Percentiles rank a stretch among this genome's conserved stretches.
phyloP scores from a whole-genome alignment of 1,139 yeast genomes.

The Diutina catenulata region DNA sequence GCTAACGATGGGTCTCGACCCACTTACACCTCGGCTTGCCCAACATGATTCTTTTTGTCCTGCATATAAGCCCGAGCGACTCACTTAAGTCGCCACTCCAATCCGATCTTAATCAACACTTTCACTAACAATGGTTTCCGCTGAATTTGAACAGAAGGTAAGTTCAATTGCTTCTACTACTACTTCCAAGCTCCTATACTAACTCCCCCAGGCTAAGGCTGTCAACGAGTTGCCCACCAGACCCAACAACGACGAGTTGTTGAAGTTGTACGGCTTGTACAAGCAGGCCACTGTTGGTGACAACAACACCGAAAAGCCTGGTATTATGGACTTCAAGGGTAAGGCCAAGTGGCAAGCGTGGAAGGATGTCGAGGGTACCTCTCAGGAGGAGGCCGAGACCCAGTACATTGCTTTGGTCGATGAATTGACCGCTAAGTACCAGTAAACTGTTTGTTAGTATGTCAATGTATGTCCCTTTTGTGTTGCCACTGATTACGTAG shows the following conservation, averaged over 20 bases:
- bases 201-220: conserved; percentile 50
- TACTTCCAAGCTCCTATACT: conserved; percentile 8
- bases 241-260: conserved; percentile 80
- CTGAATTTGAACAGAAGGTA: conserved; percentile 43
- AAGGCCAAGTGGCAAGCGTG: conserved; percentile 98
- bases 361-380: conserved; percentile 75
- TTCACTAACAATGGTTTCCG: conserved; percentile 31
- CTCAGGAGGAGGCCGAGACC: conserved; percentile 85
- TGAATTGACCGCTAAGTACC: conserved; percentile 44
- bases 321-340: conserved; percentile 84
- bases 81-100: no score
- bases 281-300: conserved; percentile 98
- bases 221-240: conserved; percentile 65
- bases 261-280: conserved; percentile 77
- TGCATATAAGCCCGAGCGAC: no score
- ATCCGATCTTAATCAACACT: background rate
- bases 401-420: conserved; percentile 71
- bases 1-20: no score
- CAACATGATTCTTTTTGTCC: no score
- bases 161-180: conserved; percentile 12
- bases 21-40: no score
- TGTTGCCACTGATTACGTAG: no score
- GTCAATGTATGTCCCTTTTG: no score
- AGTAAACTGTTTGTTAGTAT: conserved; percentile 11
- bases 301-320: conserved; percentile 74